Conservation (phyloP, 345 rosid genomes). For the Gossypium australe region DNA sequence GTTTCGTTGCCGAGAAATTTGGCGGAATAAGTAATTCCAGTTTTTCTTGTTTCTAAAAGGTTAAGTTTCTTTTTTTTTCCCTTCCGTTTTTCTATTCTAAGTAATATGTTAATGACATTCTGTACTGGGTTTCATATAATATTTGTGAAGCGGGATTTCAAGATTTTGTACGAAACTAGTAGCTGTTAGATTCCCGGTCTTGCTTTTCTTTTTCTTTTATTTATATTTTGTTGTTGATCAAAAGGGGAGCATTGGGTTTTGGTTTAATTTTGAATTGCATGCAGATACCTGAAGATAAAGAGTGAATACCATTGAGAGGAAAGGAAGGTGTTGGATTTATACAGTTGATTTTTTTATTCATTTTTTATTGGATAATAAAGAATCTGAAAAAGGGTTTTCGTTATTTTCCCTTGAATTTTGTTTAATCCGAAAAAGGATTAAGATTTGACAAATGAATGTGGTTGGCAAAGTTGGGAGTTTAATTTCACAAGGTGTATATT, state of each 20-base stretch:
- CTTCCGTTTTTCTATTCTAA: neutral
- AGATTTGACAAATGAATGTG: conserved; percentile 59
- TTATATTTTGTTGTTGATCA: neutral
- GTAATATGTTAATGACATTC: neutral
- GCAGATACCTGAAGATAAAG: conserved; percentile 16
- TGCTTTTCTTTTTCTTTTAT: neutral
- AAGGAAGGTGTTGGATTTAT: neutral
- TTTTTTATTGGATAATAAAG: conserved; percentile 7
- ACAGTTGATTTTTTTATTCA: conserved; percentile 2
- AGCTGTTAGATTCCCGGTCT: conserved; percentile 4
- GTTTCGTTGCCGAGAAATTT: conserved; percentile 15
- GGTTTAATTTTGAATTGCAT: conserved; percentile 13
- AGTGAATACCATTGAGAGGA: neutral
- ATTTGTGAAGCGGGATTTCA: conserved; percentile 1
- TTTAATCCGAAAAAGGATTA: neutral
- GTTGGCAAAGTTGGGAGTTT: conserved; percentile 87
- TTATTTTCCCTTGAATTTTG: neutral
- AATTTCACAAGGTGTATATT: conserved; percentile 81
- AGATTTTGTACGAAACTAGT: conserved; percentile 10
- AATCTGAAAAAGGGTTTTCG: conserved; percentile 9
- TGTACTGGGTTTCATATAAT: neutral
- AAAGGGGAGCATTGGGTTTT: conserved; percentile 1
- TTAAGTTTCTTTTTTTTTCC: neutral
- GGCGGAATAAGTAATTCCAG: conserved; percentile 3
- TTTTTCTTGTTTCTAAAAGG: neutral